These are phyloP conservation scores for Prunus salicina DNA, from an alignment of 306 rosid genomes.

Conservation along the genomic window DNA sequence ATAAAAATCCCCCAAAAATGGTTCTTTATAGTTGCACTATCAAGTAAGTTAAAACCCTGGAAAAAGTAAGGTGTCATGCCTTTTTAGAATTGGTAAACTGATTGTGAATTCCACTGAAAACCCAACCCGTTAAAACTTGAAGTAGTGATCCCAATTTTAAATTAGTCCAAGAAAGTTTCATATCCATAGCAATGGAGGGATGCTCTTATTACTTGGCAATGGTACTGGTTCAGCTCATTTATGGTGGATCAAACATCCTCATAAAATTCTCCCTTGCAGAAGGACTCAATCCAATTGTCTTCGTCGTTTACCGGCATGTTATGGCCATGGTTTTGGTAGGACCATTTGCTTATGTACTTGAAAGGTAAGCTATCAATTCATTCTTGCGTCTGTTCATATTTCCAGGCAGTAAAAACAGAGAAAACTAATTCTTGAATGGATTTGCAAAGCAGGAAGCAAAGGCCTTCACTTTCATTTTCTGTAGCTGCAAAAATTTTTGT, in stretches of 20 bases:
- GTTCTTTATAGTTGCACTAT: no score
- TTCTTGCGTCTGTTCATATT: not conserved
- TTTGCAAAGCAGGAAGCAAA: slow-evolving; percentile 27
- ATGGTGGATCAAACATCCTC: slow-evolving; percentile 16
- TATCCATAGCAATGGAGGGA: slow-evolving; percentile 12
- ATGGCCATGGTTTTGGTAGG: slow-evolving; percentile 26
- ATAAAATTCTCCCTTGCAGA: slow-evolving; percentile 19
- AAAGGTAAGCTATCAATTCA: slow-evolving; percentile 13
- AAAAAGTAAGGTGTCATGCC: not conserved
- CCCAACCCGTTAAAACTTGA: not conserved
- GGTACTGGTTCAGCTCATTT: slow-evolving; percentile 17
- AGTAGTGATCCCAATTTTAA: not conserved
- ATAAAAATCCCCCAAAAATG: no score
- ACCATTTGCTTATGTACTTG: slow-evolving; percentile 28
- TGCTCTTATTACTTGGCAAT: slow-evolving; percentile 16
- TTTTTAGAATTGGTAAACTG: not conserved
- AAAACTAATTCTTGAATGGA: not conserved
- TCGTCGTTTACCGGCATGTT: slow-evolving; percentile 34
- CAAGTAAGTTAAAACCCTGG: no score
- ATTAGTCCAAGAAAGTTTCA: not conserved
- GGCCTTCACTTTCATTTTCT: slow-evolving; percentile 23
- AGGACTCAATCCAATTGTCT: slow-evolving; percentile 33
- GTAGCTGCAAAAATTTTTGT: slow-evolving; percentile 24
- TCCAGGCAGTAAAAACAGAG: not conserved
- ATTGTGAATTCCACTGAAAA: not conserved